A percentile compares a stretch with the other conserved stretches of the same genome.
Conservation (phyloP, 2,329 filamentous ascomycete species). For the Cytospora mali region DNA sequence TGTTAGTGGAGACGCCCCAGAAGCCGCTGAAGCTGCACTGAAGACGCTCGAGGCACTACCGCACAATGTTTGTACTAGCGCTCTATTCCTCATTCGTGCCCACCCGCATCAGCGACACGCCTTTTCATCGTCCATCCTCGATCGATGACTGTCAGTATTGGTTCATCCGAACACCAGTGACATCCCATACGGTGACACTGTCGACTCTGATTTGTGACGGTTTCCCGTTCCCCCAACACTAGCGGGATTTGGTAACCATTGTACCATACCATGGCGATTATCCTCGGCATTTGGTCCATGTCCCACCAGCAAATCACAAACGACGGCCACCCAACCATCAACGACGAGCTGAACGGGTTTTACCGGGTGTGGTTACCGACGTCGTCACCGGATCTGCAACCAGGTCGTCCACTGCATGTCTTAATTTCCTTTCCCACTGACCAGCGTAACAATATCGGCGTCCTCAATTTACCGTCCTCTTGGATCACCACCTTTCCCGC, state of each 20-base stretch:
- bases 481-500: constrained; percentile 50
- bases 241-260: not conserved
- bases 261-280: no score
- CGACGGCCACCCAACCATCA: not conserved
- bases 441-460: no score
- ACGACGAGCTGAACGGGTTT: not conserved
- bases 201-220: not conserved
- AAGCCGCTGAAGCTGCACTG: no score
- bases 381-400: not conserved
- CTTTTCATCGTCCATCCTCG: not conserved
- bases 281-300: not conserved
- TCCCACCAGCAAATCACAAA: not conserved
- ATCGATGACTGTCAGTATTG: not conserved
- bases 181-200: not conserved
- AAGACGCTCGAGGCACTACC: not conserved
- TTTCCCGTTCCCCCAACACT: not conserved
- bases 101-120: not conserved
- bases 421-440: no score
- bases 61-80: not conserved
- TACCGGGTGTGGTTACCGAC: not conserved
- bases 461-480: not conserved
- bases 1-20: not conserved
- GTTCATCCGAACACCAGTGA: not conserved
- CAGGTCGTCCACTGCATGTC: not conserved
- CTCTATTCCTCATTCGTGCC: not conserved